These are phyloP conservation scores for Lathyrus tuberosus DNA, from an alignment of 306 rosid genomes.

Conservation along the genomic window DNA sequence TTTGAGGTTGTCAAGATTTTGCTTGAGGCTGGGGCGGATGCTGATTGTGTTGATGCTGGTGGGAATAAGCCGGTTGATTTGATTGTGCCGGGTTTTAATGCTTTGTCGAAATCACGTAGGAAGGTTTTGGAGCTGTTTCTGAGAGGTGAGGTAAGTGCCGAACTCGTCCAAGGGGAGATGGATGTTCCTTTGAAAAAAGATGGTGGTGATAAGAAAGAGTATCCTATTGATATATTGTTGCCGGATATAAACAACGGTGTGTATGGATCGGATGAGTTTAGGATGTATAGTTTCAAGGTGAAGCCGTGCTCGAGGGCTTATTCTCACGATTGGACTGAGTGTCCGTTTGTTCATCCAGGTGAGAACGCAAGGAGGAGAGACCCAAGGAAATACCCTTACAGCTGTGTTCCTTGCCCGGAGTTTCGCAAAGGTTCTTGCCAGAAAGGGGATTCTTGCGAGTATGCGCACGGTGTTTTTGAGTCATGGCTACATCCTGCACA, in stretches of 20 bases:
- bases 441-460: conserved; percentile 90
- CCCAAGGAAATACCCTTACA: conserved; percentile 94
- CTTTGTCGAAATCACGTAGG: conserved; percentile 51
- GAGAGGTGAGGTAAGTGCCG: conserved; percentile 58
- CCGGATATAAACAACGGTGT: conserved; percentile 94
- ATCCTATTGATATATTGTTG: conserved; percentile 79
- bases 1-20: conserved; percentile 74
- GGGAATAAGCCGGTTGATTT: conserved; percentile 71
- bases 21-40: conserved; percentile 76
- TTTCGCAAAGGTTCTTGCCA: conserved; percentile 92
- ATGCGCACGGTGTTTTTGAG: conserved; percentile 98
- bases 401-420: conserved; percentile 98
- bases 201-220: conserved; percentile 87
- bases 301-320: conserved; percentile 99
- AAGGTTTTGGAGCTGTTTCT: conserved; percentile 77
- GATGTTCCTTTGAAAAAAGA: conserved; percentile 45
- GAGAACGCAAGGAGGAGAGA: conserved; percentile 99
- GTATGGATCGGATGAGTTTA: conserved; percentile 85
- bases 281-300: conserved; percentile 98
- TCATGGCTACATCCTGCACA: conserved; percentile 99
- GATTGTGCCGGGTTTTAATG: conserved; percentile 61
- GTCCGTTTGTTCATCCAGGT: conserved; percentile 98
- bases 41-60: conserved; percentile 53
- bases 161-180: conserved; percentile 44
- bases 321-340: conserved; percentile 98